Base-by-base conservation (phyloP, 768 basidiomycete species). In the Suillus subluteus region DNA sequence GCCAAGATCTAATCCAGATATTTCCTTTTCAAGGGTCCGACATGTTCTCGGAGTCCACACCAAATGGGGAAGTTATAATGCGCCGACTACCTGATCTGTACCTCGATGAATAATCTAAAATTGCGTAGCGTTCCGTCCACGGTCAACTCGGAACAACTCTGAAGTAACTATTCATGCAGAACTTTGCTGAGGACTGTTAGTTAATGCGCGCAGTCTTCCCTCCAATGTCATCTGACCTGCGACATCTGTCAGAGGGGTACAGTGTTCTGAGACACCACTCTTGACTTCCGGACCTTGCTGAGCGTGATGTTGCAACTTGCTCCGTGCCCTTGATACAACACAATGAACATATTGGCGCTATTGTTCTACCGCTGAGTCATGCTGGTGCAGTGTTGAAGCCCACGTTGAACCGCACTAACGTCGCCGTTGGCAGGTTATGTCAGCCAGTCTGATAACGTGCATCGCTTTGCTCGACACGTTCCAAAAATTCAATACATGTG, bases 1-100 rank as follows among this genome's bases (percentile, higher is more conserved):
- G 59, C 59, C 41, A 43, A 54, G 41, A 61, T 61, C 59, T 43
- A 32, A 32, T 21, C 26, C 59, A 43, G 59, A 61, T 61, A 30
- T 13, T 59, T 61, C 59, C 59, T 61, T 61, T 61, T 41, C 18
- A 12, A 21, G 59, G 0, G 11, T 41, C 23, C 40, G 38, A 26
- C 15, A 11, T 11, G n/a, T 15, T 40, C 23, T 40, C 58, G 58
- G 58, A 41, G 26, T 58, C 26, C 5, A 0, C 18, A 32, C 59
- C 40, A 32, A 41, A 61, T 32, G 40, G 18, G 41, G 59, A 30
- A 30, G 26, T 43, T 3, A 43, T 40, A 32, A 59, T 41, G 40
- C 58, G 26, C 58, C 58, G 4, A 38, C 3, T 40, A 38, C 56
- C 12, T 13, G 35, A 58, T 58, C 15, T 23, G n/a, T 58, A n/a